Percentiles rank a stretch among this genome's conserved stretches.
Conservation (phyloP, 805 yeast genomes). For the Candida saitoana region DNA sequence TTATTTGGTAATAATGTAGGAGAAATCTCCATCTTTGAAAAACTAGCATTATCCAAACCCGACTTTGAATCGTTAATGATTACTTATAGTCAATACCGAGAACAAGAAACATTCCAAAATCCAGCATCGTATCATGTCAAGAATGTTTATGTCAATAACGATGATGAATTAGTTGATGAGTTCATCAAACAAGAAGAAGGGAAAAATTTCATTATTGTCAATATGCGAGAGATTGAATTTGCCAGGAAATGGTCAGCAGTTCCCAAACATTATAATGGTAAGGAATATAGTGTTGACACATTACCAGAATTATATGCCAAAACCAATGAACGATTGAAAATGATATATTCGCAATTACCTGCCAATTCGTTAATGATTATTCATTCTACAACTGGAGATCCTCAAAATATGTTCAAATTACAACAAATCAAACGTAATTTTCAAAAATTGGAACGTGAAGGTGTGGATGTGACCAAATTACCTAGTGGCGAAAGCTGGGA, state of each 20-base stretch:
- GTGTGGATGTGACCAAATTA: conserved; percentile 39
- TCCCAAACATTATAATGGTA: conserved; percentile 20
- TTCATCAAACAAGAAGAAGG: conserved; percentile 34
- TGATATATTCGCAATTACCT: conserved; percentile 53
- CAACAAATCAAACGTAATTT: conserved; percentile 40
- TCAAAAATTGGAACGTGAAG: conserved; percentile 39
- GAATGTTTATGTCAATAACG: conserved; percentile 46
- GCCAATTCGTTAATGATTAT: conserved; percentile 56
- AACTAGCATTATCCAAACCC: conserved; percentile 9
- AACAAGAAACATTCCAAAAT: conserved; percentile 14
- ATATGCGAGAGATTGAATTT: conserved; percentile 57
- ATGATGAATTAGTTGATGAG: conserved; percentile 52
- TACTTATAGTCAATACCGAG: conserved; percentile 21
- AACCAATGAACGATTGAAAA: conserved; percentile 43
- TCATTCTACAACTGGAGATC: conserved; percentile 61
- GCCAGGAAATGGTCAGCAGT: conserved; percentile 20
- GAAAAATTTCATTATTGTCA: conserved; percentile 47
- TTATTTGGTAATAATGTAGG: conserved; percentile 49
- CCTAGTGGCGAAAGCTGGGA: conserved; percentile 47
- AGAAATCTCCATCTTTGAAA: conserved; percentile 23
- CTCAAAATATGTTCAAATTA: conserved; percentile 45
- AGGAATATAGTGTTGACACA: conserved; percentile 5
- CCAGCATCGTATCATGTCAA: conserved; percentile 14
- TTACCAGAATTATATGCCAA: conserved; percentile 16
- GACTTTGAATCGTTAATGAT: conserved; percentile 16